Percentiles rank a stretch among this genome's conserved stretches.
phyloP scores from a whole-genome alignment of 2,329 filamentous ascomycete genomes.

The Fusarium sterilihyphosum region DNA sequence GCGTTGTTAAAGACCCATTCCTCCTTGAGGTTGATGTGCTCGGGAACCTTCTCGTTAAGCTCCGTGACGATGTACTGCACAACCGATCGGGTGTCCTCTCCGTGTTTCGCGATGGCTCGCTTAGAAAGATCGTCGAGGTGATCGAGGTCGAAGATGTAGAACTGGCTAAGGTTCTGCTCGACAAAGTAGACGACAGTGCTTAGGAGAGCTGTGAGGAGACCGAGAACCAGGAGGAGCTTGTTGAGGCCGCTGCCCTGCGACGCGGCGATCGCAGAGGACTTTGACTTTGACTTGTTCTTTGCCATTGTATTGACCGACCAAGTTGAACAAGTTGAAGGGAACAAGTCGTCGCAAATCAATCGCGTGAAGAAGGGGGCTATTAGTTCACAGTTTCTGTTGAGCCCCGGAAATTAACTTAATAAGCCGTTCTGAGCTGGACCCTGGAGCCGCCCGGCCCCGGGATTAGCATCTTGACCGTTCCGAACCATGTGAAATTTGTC shows the following conservation, averaged over 20 bases:
- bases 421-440: constrained; percentile 21
- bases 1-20: constrained; percentile 95
- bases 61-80: constrained; percentile 76
- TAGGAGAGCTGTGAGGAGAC: constrained; percentile 64
- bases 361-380: constrained; percentile 1
- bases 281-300: constrained; percentile 33
- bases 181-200: constrained; percentile 64
- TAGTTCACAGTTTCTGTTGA: constrained; percentile 25
- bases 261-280: constrained; percentile 30
- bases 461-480: constrained; percentile 28
- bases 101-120: constrained; percentile 73
- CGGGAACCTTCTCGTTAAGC: constrained; percentile 62
- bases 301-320: constrained; percentile 22
- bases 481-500: constrained; percentile 4
- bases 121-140: constrained; percentile 75
- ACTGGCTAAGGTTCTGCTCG: constrained; percentile 67
- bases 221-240: constrained; percentile 60
- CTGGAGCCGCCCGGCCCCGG: constrained; percentile 32
- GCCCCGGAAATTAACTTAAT: constrained; percentile 31
- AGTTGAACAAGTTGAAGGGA: background rate
- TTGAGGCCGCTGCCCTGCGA: constrained; percentile 43
- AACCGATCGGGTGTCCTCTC: constrained; percentile 77
- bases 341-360: background rate
- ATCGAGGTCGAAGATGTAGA: constrained; percentile 80
- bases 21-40: constrained; percentile 74